Evolutionary conservation across 176 grass and related monocot genomes (phyloP).

Genomic region (Echinochloa phyllopogon): DNA sequence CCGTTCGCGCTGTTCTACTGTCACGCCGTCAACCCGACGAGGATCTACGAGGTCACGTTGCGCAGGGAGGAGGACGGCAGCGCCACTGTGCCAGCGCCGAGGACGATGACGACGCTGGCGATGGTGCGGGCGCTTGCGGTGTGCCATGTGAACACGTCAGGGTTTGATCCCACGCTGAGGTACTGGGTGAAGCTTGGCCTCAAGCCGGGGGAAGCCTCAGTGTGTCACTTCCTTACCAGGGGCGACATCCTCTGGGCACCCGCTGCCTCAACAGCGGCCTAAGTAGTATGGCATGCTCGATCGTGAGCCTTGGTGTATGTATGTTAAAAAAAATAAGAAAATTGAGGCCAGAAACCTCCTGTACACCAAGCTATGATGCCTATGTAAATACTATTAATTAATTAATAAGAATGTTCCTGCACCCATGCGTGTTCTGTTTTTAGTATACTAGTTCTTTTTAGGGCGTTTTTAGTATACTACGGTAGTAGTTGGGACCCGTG

Average conservation of each 20-base stretch:
- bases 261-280: neutral
- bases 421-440: no score
- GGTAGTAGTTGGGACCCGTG: no score
- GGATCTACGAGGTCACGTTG: neutral
- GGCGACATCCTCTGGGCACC: neutral
- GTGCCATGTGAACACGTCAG: neutral
- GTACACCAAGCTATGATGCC: no score
- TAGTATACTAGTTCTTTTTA: no score
- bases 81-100: neutral
- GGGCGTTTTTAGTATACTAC: no score
- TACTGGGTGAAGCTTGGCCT: neutral
- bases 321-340: no score
- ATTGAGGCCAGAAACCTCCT: no score
- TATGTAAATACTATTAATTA: no score
- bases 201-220: neutral
- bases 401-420: no score
- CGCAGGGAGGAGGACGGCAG: neutral
- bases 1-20: neutral
- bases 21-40: neutral
- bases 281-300: neutral
- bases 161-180: neutral
- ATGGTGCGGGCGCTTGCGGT: neutral
- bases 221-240: neutral
- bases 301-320: no score
- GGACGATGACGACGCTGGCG: neutral